Evolutionary conservation across 352 stramenopile species (phyloP), one percentile per base, ranked within the genome.

Genomic region (Phytopythium litorale): DNA sequence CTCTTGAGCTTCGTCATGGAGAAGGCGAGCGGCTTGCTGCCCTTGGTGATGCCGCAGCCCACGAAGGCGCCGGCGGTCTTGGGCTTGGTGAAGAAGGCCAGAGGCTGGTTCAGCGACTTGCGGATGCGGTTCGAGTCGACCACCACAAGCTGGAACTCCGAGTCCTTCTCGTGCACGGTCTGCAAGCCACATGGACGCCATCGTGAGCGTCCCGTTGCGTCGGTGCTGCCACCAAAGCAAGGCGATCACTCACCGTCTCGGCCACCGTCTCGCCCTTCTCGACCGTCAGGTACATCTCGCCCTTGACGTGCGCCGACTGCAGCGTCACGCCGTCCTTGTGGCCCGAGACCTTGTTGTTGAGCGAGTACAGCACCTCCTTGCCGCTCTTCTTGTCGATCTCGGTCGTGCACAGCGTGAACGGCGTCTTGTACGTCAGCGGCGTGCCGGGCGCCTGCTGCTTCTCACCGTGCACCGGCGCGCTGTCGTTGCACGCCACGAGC

Each of bases 111-210:
- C 64, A 79, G 84, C 28, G 68, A 80, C 65, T 85, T 89, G 59
- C 82, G 75, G 33, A 89, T 81, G 50, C 82, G 84, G 57, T 92
- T 89, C 59, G 80, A 88, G 70, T 93, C 80, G 28, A 89, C 77
- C 38, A 92, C 78, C 19, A 63, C 67, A 40, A 92, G 49, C 43
- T 63, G 67, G 12, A 92, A 51, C 32, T 65, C 63, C 5, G 65
- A 56, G 37, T 88, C 79, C 2, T 65, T 60, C 33, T 86, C 72
- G 58, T 79, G 67, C 11, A 91, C 71, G 48, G 66, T 71, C 74
- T 82, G 51, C 8, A 35, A 9, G 11, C 25, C 25, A 28, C 25
- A n/a, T 3, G 23, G 19, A 49, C 19, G 16, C 1, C 42, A 21
- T 49, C 42, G 42, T 49, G 42, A 49, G 42, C 42, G 18, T n/a